These are phyloP conservation scores for Exophiala spinifera DNA, from an alignment of 2,329 filamentous ascomycete species.

Conservation along the genomic window DNA sequence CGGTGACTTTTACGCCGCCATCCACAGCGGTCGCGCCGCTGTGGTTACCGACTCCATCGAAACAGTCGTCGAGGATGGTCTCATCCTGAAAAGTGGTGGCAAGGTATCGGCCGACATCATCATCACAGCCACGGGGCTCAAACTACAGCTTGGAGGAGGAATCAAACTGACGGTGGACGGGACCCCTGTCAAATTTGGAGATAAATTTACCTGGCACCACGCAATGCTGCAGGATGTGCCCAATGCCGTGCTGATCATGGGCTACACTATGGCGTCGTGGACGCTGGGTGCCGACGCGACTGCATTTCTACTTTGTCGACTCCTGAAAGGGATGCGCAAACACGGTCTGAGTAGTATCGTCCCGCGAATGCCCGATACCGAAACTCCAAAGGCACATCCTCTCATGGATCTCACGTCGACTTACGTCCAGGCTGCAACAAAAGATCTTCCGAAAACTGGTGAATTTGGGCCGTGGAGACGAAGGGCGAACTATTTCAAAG, in stretches of 20 bases:
- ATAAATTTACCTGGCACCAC: constrained; percentile 43
- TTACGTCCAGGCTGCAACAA: constrained; percentile 34
- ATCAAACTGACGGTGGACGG: constrained; percentile 38
- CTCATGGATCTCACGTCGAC: constrained; percentile 43
- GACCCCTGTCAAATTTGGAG: constrained; percentile 29
- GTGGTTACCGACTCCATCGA: constrained; percentile 55
- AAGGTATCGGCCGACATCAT: constrained; percentile 41
- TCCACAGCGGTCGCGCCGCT: constrained; percentile 49
- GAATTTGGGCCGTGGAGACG: constrained; percentile 40
- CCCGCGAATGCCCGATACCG: constrained; percentile 1
- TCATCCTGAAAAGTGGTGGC: constrained; percentile 45
- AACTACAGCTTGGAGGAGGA: constrained; percentile 38
- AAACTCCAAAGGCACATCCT: not conserved
- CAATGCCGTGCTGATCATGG: constrained; percentile 40
- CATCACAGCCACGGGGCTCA: constrained; percentile 44
- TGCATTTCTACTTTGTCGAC: constrained; percentile 37
- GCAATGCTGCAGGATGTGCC: constrained; percentile 45
- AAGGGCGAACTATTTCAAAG: constrained; percentile 38
- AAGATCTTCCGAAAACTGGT: constrained; percentile 36
- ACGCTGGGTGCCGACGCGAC: constrained; percentile 45
- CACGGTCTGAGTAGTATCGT: constrained; percentile 2
- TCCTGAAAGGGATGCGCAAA: constrained; percentile 31
- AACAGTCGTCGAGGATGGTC: constrained; percentile 48
- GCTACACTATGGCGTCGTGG: constrained; percentile 45
- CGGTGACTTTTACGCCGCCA: constrained; percentile 55